Percentiles rank a stretch among this genome's conserved stretches.
Evolutionary conservation across 2,329 filamentous ascomycete species (phyloP).

Genomic region (Colletotrichum camelliae): DNA sequence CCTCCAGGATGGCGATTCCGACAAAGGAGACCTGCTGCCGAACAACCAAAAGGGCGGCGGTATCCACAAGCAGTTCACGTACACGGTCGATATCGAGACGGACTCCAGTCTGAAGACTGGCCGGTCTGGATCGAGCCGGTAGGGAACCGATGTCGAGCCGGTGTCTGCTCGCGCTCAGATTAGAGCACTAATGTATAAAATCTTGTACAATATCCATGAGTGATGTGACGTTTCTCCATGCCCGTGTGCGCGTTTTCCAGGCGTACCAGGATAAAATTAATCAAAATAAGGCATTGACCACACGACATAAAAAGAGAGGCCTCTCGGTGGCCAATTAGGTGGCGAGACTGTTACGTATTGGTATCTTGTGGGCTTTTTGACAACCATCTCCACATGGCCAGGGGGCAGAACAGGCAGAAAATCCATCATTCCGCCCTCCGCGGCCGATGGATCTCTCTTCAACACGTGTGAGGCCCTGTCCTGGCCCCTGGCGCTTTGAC

Average conservation of each 20-base stretch:
- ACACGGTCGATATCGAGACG: constrained; percentile 16
- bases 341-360: not conserved
- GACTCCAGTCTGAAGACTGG: not conserved
- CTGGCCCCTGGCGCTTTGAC: not conserved
- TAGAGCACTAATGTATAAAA: constrained; percentile 10
- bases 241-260: not conserved
- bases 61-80: constrained; percentile 20
- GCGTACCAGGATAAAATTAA: not conserved
- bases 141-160: not conserved
- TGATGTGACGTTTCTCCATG: not conserved
- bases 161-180: not conserved
- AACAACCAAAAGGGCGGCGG: not conserved
- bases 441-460: not conserved
- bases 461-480: not conserved
- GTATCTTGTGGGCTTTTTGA: not conserved
- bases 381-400: not conserved
- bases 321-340: not conserved
- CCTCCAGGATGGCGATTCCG: constrained; percentile 21
- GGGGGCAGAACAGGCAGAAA: not conserved
- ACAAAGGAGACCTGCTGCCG: constrained; percentile 18
- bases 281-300: constrained; percentile 4
- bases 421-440: not conserved
- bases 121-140: not conserved
- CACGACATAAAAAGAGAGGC: not conserved
- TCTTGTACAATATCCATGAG: constrained; percentile 6